These are phyloP conservation scores for Nicotiana tabacum DNA, from an alignment of 257 asterid species.

Conservation along the genomic window DNA sequence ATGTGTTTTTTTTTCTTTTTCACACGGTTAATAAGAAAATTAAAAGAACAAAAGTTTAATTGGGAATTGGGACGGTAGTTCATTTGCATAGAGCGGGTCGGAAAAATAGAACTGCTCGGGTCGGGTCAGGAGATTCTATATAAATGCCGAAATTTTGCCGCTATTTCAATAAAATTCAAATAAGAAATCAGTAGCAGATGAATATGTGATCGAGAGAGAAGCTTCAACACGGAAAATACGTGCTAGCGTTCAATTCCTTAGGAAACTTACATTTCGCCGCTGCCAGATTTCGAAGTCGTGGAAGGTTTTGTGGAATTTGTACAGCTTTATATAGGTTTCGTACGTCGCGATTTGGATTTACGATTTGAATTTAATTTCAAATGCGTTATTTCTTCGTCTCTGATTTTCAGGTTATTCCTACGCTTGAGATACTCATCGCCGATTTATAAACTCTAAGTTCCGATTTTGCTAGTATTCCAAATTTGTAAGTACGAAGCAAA, in stretches of 20 bases:
- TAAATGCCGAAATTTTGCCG: background rate
- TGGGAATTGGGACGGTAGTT: background rate
- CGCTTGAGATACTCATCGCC: background rate
- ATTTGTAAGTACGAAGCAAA: background rate
- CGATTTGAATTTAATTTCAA: background rate
- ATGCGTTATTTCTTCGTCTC: background rate
- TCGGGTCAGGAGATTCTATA: background rate
- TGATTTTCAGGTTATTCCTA: background rate
- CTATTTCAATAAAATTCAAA: background rate
- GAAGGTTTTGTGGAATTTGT: background rate
- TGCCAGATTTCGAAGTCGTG: background rate
- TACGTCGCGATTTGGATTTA: background rate
- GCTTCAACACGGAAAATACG: background rate
- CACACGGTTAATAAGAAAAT: background rate
- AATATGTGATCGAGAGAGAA: background rate
- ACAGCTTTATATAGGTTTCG: background rate
- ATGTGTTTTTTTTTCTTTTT: background rate
- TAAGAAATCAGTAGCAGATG: background rate
- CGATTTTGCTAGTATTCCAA: background rate
- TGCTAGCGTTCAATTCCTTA: background rate
- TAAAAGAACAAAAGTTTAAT: background rate
- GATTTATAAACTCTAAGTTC: background rate
- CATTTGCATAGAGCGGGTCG: background rate
- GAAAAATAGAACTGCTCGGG: background rate
- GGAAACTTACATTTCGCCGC: background rate